Evolutionary conservation across 2,329 filamentous ascomycete species (phyloP).

Genomic region (Teratosphaeria gauchensis): DNA sequence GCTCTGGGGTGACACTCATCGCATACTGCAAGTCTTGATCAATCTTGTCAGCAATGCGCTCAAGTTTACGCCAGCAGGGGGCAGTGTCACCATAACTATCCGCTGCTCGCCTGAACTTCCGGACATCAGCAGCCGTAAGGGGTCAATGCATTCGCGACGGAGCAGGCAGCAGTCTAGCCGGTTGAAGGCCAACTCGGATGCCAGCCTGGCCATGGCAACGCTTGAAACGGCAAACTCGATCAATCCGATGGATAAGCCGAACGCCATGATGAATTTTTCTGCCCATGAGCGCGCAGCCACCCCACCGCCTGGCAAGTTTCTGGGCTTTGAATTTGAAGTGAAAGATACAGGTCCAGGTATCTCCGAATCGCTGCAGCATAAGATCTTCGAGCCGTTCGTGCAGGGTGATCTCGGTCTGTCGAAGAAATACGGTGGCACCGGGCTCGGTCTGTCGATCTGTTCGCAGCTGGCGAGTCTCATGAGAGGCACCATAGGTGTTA

Average conservation of each 20-base stretch:
- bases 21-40: slow-evolving; percentile 86
- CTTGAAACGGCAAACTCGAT: slow-evolving; percentile 34
- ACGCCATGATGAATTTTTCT: slow-evolving; percentile 8
- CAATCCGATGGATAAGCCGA: slow-evolving; percentile 32
- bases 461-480: slow-evolving; percentile 76
- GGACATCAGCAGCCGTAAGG: slow-evolving; percentile 34
- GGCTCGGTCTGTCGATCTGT: slow-evolving; percentile 80
- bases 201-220: slow-evolving; percentile 4
- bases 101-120: slow-evolving; percentile 57
- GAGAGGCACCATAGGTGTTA: slow-evolving; percentile 64
- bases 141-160: slow-evolving; percentile 24
- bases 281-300: slow-evolving; percentile 19
- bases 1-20: slow-evolving; percentile 84
- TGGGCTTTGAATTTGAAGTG: slow-evolving; percentile 78
- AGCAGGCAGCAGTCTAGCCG: slow-evolving; percentile 12
- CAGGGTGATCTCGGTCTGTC: slow-evolving; percentile 84
- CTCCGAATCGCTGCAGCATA: slow-evolving; percentile 62
- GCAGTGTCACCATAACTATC: slow-evolving; percentile 67
- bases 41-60: slow-evolving; percentile 86
- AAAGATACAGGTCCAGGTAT: slow-evolving; percentile 84
- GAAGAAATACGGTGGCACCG: slow-evolving; percentile 84
- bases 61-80: slow-evolving; percentile 76
- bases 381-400: slow-evolving; percentile 89
- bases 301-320: slow-evolving; percentile 51
- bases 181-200: slow-evolving; percentile 6